Conservation (phyloP, 208 protist genomes). For the Trypanosoma caninum region DNA sequence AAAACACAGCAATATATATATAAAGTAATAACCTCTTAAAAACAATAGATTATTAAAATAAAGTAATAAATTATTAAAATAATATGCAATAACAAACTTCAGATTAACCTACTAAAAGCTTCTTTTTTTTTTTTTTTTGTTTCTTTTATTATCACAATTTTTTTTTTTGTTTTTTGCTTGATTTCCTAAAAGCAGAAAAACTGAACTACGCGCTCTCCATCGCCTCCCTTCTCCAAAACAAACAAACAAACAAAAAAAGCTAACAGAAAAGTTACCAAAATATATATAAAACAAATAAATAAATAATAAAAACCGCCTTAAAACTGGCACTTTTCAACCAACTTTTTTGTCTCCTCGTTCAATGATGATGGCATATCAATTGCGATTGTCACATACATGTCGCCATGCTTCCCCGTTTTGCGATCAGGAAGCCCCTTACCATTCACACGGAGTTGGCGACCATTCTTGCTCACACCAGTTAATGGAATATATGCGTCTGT, state of each 20-base stretch:
- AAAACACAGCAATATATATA: not conserved
- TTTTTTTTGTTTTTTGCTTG: too few species aligned
- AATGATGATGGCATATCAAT: slow-evolving; percentile 81
- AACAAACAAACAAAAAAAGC: not conserved
- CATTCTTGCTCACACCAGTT: slow-evolving; percentile 72
- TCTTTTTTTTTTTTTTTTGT: too few species aligned
- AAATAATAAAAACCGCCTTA: slow-evolving; percentile 26
- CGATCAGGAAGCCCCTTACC: slow-evolving; percentile 74
- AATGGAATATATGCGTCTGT: slow-evolving; percentile 47
- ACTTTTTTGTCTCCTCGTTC: slow-evolving; percentile 61
- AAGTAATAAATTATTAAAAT: slow-evolving; percentile 2
- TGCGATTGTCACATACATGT: slow-evolving; percentile 72
- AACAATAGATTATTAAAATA: slow-evolving; percentile 26
- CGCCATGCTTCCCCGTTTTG: slow-evolving; percentile 62
- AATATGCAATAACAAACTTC: too few species aligned
- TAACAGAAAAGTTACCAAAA: not conserved
- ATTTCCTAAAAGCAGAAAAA: too few species aligned
- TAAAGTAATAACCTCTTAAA: not conserved
- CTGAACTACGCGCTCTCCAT: too few species aligned
- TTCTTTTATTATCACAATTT: too few species aligned
- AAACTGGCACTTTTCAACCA: slow-evolving; percentile 81
- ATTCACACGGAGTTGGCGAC: slow-evolving; percentile 63
- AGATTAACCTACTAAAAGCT: too few species aligned
- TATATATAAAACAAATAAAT: slow-evolving; percentile 7
- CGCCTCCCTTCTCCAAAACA: not conserved